Conservation (phyloP, 148 eudicot genomes). For the Talinum fruticosum region DNA sequence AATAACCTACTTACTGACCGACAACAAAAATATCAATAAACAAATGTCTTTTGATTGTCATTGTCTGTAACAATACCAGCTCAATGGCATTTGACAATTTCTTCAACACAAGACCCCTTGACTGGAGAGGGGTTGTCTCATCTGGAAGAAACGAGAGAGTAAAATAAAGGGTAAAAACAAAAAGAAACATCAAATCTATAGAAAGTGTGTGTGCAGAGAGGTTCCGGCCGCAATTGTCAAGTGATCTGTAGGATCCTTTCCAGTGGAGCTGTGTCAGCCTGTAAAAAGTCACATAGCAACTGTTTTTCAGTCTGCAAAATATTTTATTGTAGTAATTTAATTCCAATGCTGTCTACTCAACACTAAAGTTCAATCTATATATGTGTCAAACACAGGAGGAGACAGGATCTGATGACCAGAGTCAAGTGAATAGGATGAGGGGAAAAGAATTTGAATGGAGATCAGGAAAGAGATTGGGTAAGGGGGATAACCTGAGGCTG, state of each 20-base stretch:
- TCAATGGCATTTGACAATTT: background rate
- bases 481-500: conserved; percentile 37
- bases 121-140: background rate
- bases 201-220: background rate
- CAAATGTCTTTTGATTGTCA: background rate
- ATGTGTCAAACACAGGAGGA: background rate
- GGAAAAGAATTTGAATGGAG: background rate
- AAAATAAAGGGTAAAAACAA: background rate
- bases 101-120: background rate
- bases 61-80: background rate
- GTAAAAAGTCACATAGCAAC: conserved; percentile 5
- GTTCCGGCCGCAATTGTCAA: conserved; percentile 11
- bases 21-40: background rate
- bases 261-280: conserved; percentile 21
- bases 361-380: background rate
- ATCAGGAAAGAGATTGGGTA: background rate
- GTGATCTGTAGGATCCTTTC: conserved; percentile 23
- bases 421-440: background rate
- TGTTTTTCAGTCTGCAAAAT: conserved; percentile 4
- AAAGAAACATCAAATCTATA: background rate
- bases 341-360: background rate
- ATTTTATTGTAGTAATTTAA: background rate
- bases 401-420: background rate
- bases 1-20: background rate
- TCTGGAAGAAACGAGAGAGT: background rate